Percentiles rank a stretch among this genome's conserved stretches.
Evolutionary conservation across 1,139 yeast species (phyloP).

Genomic region (Yamadazyma taylorii): DNA sequence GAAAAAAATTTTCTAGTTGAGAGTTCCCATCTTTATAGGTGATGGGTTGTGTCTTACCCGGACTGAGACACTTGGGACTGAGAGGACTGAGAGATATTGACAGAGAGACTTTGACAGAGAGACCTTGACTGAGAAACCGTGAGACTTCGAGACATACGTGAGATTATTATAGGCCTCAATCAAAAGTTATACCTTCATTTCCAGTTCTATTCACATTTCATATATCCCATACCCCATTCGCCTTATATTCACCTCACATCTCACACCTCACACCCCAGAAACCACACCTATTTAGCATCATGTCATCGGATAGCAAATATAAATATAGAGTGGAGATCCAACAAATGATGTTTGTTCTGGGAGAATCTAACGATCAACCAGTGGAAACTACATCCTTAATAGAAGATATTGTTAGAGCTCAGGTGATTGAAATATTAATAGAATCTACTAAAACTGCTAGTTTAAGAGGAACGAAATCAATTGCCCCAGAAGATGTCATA

Average conservation of each 20-base stretch:
- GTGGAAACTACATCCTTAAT: conserved; percentile 85
- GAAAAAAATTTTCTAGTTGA: conserved; percentile 3
- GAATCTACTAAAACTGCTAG: conserved; percentile 82
- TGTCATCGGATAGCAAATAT: conserved; percentile 49
- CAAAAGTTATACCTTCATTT: too few species aligned
- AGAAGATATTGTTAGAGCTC: conserved; percentile 94
- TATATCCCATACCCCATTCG: not conserved
- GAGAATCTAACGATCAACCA: conserved; percentile 94
- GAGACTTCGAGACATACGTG: too few species aligned
- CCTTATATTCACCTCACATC: too few species aligned
- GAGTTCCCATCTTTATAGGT: conserved; percentile 9
- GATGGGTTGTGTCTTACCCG: conserved; percentile 7
- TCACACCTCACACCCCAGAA: too few species aligned
- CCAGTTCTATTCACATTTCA: too few species aligned
- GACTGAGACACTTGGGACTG: conserved; percentile 2
- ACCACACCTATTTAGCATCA: too few species aligned
- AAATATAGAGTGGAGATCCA: conserved; percentile 84
- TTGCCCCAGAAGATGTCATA: conserved; percentile 90
- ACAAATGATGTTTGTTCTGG: conserved; percentile 98
- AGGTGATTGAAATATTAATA: conserved; percentile 83
- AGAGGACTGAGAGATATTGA: too few species aligned
- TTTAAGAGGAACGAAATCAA: conserved; percentile 77
- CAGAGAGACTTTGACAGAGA: too few species aligned
- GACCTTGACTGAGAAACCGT: too few species aligned
- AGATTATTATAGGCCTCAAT: too few species aligned